These are phyloP conservation scores for Chlorencoelia australis DNA, from an alignment of 2,329 filamentous ascomycete species.

Conservation along the genomic window DNA sequence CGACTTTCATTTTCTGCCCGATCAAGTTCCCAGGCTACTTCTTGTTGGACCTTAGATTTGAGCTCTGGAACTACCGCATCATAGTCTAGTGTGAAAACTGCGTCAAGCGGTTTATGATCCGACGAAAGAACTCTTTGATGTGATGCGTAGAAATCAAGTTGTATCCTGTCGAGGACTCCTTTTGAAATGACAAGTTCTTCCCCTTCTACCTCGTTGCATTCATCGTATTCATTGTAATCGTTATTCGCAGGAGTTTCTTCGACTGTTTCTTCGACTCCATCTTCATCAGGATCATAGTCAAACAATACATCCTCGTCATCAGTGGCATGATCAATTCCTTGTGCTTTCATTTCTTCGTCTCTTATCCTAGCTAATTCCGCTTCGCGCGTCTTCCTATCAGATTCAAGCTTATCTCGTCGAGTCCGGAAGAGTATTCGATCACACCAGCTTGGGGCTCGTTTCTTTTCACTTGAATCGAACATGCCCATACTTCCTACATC, in stretches of 20 bases:
- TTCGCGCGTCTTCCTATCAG: slow-evolving; percentile 53
- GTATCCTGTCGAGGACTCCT: slow-evolving; percentile 44
- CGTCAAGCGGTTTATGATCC: slow-evolving; percentile 86
- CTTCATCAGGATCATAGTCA: slow-evolving; percentile 78
- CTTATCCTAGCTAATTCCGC: slow-evolving; percentile 57
- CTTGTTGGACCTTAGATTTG: slow-evolving; percentile 73
- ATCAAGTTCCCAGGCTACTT: slow-evolving; percentile 81
- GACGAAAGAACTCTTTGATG: slow-evolving; percentile 87
- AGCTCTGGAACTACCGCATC: slow-evolving; percentile 78
- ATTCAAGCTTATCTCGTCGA: slow-evolving; percentile 54
- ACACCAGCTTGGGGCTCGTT: slow-evolving; percentile 89
- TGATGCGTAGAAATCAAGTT: slow-evolving; percentile 63
- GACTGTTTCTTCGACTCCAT: slow-evolving; percentile 46
- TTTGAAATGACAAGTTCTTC: slow-evolving; percentile 42
- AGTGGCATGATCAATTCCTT: slow-evolving; percentile 61
- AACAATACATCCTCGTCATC: slow-evolving; percentile 80
- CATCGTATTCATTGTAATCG: slow-evolving; percentile 41
- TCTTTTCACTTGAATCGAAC: slow-evolving; percentile 94
- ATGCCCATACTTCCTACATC: slow-evolving; percentile 86
- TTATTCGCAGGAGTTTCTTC: slow-evolving; percentile 24
- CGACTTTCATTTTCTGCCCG: slow-evolving; percentile 84
- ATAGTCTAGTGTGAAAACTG: slow-evolving; percentile 75
- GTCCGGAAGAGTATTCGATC: slow-evolving; percentile 87
- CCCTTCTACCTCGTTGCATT: slow-evolving; percentile 32
- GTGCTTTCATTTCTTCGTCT: slow-evolving; percentile 77